phyloP scores from a whole-genome alignment of 169 alveolate species.

The Plasmodium billcollinsi region DNA sequence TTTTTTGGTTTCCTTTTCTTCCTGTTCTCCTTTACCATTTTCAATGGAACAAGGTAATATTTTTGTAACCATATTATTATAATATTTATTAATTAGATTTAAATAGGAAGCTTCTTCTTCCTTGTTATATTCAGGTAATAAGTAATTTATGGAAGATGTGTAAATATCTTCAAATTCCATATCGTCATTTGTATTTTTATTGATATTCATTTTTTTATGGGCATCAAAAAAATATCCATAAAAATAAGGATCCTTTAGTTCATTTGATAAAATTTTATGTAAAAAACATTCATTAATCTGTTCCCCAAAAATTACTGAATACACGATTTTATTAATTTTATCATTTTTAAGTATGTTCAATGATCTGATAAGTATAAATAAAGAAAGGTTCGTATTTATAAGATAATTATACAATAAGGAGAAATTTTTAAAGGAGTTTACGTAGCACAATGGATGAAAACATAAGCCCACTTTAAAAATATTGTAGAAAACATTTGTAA shows the following conservation, averaged over 20 bases:
- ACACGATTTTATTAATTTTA: conserved; percentile 31
- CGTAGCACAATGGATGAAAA: conserved; percentile 68
- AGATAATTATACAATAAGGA: conserved; percentile 36
- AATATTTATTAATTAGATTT: conserved; percentile 14
- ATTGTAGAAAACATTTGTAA: conserved; percentile 18
- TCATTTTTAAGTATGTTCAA: conserved; percentile 47
- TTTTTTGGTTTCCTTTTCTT: background rate
- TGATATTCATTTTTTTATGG: conserved; percentile 22
- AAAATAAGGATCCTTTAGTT: conserved; percentile 66
- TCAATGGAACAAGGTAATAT: background rate
- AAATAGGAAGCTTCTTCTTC: conserved; percentile 40
- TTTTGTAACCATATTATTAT: background rate
- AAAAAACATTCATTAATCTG: conserved; percentile 25
- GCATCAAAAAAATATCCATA: conserved; percentile 54
- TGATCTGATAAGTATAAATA: conserved; percentile 53
- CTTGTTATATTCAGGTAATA: conserved; percentile 51
- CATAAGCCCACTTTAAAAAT: conserved; percentile 33
- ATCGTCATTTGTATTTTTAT: conserved; percentile 17
- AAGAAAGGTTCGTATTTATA: conserved; percentile 42
- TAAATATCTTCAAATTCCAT: conserved; percentile 59
- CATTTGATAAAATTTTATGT: conserved; percentile 45
- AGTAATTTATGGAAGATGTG: conserved; percentile 32
- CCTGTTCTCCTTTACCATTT: background rate
- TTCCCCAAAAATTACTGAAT: conserved; percentile 65
- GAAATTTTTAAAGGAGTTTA: conserved; percentile 56